phyloP scores from a whole-genome alignment of 2,329 filamentous ascomycete species.

The Botrytis tulipae region DNA sequence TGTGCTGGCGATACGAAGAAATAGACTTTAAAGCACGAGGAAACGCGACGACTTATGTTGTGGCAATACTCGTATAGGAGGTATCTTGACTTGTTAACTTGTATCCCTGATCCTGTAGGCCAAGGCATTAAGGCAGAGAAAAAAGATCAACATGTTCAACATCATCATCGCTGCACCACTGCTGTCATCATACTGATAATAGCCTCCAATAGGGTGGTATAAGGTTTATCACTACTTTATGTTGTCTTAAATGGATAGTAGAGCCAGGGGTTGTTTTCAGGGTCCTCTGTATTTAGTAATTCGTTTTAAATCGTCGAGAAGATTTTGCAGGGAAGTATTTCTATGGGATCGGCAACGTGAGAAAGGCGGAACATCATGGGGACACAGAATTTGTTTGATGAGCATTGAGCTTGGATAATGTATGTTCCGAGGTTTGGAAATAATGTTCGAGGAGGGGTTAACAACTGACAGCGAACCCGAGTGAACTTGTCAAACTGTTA shows the following conservation, averaged over 20 bases:
- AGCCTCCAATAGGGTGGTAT: not conserved
- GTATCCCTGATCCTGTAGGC: not conserved
- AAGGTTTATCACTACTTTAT: constrained; percentile 6
- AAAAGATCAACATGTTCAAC: not conserved
- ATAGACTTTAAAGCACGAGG: not conserved
- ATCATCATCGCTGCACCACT: not conserved
- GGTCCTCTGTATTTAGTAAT: not conserved
- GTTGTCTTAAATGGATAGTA: not conserved
- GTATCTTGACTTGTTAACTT: not conserved
- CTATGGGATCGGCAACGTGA: not conserved
- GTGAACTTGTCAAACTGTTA: not conserved
- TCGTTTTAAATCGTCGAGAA: not conserved
- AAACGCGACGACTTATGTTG: not conserved
- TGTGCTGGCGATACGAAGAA: not conserved
- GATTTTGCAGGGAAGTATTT: not conserved
- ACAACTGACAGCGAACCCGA: not conserved
- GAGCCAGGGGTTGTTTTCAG: not conserved
- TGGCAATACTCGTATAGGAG: constrained; percentile 1
- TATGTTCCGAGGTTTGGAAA: not conserved
- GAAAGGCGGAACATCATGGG: constrained; percentile 2
- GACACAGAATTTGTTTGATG: constrained; percentile 14
- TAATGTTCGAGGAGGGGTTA: not conserved
- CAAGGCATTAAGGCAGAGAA: not conserved
- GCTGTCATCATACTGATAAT: not conserved
- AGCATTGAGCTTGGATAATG: constrained; percentile 1